Conservation (phyloP, 2,329 filamentous ascomycete genomes). For the Ceratocystis cacaofunesta region DNA sequence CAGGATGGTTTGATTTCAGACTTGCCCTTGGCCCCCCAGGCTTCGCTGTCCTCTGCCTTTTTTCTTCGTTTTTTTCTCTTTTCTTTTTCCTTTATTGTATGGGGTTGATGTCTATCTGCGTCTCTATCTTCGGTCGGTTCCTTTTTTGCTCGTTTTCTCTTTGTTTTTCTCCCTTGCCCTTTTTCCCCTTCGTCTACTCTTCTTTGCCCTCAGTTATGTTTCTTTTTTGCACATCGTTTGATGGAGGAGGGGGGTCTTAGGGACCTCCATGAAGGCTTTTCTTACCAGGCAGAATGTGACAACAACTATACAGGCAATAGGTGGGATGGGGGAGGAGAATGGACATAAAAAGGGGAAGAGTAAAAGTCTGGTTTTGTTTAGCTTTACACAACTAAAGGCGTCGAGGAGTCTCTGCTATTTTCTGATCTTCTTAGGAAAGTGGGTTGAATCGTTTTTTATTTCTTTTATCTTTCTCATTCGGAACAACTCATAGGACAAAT, state of each 20-base stretch:
- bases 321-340: not conserved
- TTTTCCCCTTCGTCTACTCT: not conserved
- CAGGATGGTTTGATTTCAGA: not conserved
- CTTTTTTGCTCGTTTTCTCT: not conserved
- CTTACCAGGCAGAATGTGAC: not conserved
- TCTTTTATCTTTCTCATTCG: not conserved
- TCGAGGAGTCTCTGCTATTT: constrained; percentile 15
- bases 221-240: not conserved
- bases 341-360: not conserved
- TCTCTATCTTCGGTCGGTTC: constrained; percentile 1
- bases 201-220: not conserved
- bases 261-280: not conserved
- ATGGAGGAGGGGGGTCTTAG: not conserved
- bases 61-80: not conserved
- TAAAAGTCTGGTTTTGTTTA: constrained; percentile 16
- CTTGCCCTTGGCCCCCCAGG: not conserved
- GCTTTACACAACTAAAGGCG: constrained; percentile 15
- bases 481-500: not conserved
- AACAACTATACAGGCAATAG: not conserved
- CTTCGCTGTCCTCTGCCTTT: too few species aligned
- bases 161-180: not conserved
- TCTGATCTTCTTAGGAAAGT: constrained; percentile 14
- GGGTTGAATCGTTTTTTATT: constrained; percentile 9
- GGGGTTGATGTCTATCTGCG: not conserved
- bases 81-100: constrained; percentile 1